Conservation (phyloP, 192 early-diverging fungal genomes). For the Entomortierella chlamydospora region DNA sequence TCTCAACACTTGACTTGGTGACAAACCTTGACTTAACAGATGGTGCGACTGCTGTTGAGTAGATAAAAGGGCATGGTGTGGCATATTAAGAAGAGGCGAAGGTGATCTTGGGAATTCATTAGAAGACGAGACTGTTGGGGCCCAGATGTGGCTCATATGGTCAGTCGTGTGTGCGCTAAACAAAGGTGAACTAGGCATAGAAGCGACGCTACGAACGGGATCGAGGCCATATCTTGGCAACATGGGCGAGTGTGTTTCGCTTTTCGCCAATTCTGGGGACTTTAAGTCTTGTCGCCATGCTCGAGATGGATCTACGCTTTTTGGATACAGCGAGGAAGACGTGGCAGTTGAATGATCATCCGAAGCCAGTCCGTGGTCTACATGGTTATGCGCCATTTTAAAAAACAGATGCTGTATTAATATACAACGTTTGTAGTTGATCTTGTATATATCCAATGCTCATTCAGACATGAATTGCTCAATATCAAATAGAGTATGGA, state of each 20-base stretch:
- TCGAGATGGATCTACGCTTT: constrained; percentile 20
- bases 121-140: constrained; percentile 40
- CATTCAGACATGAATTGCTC: not conserved
- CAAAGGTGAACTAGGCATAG: constrained; percentile 50
- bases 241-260: constrained; percentile 43
- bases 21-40: constrained; percentile 37
- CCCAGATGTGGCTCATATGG: constrained; percentile 55
- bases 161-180: constrained; percentile 47
- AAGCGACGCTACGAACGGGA: constrained; percentile 37
- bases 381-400: too few relatives aligned
- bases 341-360: constrained; percentile 22
- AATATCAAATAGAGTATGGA: not conserved
- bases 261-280: constrained; percentile 22
- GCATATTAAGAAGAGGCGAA: constrained; percentile 64
- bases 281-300: constrained; percentile 54
- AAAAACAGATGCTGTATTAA: too few relatives aligned
- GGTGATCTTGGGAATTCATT: constrained; percentile 70
- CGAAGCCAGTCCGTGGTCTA: not conserved
- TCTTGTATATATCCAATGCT: too few relatives aligned
- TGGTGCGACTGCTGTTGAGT: constrained; percentile 49
- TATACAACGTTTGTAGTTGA: too few relatives aligned
- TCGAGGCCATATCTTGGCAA: constrained; percentile 32
- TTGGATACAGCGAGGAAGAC: constrained; percentile 35
- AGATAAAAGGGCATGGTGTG: constrained; percentile 51
- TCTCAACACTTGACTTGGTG: constrained; percentile 42